A percentile compares a stretch with the other conserved stretches of the same genome.
Evolutionary conservation across 345 rosid genomes (phyloP).

Genomic region (Moricandia moricandioides): DNA sequence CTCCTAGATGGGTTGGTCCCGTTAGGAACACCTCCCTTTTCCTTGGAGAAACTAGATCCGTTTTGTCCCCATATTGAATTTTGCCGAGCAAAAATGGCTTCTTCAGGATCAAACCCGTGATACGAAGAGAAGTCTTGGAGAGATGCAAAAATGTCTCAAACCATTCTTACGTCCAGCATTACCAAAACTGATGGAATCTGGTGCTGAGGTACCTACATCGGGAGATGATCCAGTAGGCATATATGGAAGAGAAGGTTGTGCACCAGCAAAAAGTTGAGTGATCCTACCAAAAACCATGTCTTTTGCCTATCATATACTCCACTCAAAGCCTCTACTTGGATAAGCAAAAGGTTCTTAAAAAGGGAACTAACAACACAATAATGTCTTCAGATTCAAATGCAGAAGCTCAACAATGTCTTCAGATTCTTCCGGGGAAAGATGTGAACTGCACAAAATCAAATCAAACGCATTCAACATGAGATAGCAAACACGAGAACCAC

Average conservation of each 20-base stretch:
- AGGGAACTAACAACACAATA: background rate
- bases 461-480: too few relatives aligned
- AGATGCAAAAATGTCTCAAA: conserved; percentile 74
- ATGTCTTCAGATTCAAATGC: background rate
- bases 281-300: conserved; percentile 69
- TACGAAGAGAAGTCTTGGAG: conserved; percentile 84
- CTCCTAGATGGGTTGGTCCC: conserved; percentile 41
- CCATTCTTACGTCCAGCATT: conserved; percentile 48
- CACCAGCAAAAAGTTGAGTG: conserved; percentile 44
- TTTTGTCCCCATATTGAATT: conserved; percentile 47
- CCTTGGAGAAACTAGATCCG: conserved; percentile 77
- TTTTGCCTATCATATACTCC: background rate
- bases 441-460: too few relatives aligned
- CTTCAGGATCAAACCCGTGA: conserved; percentile 56
- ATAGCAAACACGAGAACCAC: too few relatives aligned
- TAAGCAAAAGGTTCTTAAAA: too few relatives aligned
- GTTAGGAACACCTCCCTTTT: conserved; percentile 50
- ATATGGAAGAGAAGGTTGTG: conserved; percentile 31
- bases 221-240: conserved; percentile 48
- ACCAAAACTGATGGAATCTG: conserved; percentile 41
- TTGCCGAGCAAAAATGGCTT: conserved; percentile 33
- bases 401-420: conserved; percentile 19
- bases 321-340: background rate
- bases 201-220: conserved; percentile 37
- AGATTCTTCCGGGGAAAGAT: conserved; percentile 20